Base-by-base conservation (phyloP, 2,329 filamentous ascomycete genomes). In the Tolypocladium cylindrosporum region DNA sequence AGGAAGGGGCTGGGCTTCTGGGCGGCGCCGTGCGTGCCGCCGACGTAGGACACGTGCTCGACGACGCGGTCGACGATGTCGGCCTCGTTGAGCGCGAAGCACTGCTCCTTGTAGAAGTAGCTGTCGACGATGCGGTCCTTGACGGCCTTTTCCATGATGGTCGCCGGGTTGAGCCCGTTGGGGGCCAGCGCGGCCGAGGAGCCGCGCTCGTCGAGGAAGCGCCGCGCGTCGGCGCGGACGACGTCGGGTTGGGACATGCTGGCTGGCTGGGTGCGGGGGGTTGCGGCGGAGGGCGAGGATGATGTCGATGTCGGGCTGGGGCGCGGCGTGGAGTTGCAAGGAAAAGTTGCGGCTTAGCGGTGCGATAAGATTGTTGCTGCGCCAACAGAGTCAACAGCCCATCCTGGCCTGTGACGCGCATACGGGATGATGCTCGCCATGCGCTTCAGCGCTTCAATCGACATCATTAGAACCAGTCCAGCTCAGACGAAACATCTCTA, bases 71-170 rank as follows among this genome's bases (percentile, higher is more conserved):
- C 90, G 66, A 96, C 88, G 7, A 99, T 78, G 72, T 86, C 83
- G 56, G 84, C 84, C 70, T 87, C 85, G 76, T 97, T 99, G 63
- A 99, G 81, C 48, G 89, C 94, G 74, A 97, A 99, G 72, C 94
- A 97, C 76, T 97, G 92, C 75, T 97, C 94, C 74, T 97, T 97
- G 89, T 91, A 99, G 78, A 96, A 99, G 76, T 96, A 95, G 56
- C 86, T 90, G 69, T 96, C 91, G 65, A 92, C 86, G 73, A 99
- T 97, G 69, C 94, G 91, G 75, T 99, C 94, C 69, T 90, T 89
- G 63, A 97, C 91, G 45, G 91, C 89, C 72, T 96, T 96, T 74
- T 97, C 93, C 81, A 97, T 89, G 60, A 97, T 89, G 5, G 89
- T 92, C n/a, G 91, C 90, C 1, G 93, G 93, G 75, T 97, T 97